Conservation (phyloP, 495 filamentous ascomycete species). For the Xylaria castorea region DNA sequence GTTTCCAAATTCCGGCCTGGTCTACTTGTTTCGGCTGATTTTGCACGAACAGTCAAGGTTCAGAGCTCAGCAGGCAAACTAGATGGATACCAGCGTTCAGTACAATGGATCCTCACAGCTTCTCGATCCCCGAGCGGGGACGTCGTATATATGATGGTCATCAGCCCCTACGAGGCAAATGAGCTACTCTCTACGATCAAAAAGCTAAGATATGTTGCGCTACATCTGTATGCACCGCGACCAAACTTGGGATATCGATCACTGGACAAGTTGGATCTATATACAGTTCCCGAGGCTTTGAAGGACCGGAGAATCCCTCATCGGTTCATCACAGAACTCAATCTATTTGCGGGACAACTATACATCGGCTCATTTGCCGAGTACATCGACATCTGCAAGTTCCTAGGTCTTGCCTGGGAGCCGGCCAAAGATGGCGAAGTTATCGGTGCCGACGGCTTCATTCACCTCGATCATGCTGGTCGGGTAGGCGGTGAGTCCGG, state of each 20-base stretch:
- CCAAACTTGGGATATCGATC: conserved; percentile 50
- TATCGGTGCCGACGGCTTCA: conserved; percentile 55
- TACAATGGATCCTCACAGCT: conserved; percentile 64
- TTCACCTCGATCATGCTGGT: conserved; percentile 38
- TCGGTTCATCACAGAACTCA: conserved; percentile 56
- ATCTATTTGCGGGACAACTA: conserved; percentile 72
- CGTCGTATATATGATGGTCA: conserved; percentile 53
- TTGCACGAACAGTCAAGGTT: conserved; percentile 57
- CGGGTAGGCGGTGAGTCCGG: conserved; percentile 41
- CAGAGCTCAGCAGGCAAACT: conserved; percentile 21
- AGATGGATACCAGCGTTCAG: conserved; percentile 62
- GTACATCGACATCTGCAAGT: conserved; percentile 60
- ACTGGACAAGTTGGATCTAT: conserved; percentile 57
- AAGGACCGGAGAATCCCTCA: conserved; percentile 25
- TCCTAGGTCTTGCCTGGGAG: conserved; percentile 54
- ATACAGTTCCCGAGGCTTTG: conserved; percentile 40
- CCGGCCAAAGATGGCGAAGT: conserved; percentile 41
- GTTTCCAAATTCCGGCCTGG: conserved; percentile 46
- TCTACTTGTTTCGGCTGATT: conserved; percentile 64
- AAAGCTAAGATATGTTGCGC: conserved; percentile 40
- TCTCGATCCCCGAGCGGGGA: conserved; percentile 32
- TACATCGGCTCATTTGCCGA: conserved; percentile 64
- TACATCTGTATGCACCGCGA: conserved; percentile 67
- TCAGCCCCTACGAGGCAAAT: conserved; percentile 71
- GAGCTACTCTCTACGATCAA: conserved; percentile 51